Percentiles rank a stretch among this genome's conserved stretches.
Conservation (phyloP, 371 early-diverging fungal species). For the Mortierella sp. region DNA sequence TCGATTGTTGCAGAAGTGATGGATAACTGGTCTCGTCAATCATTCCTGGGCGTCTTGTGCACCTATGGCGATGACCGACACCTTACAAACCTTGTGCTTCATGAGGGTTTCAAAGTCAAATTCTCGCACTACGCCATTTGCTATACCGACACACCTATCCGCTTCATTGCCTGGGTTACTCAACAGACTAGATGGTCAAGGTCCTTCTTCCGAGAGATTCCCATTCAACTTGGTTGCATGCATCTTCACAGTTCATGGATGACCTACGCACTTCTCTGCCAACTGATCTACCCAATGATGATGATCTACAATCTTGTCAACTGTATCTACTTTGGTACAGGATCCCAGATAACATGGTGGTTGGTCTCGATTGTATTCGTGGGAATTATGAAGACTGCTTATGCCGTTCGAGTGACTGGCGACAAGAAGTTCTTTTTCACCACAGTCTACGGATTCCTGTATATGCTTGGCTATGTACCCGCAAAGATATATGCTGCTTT, state of each 20-base stretch:
- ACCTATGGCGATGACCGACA: constrained; percentile 82
- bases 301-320: constrained; percentile 68
- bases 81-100: constrained; percentile 70
- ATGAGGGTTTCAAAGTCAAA: constrained; percentile 66
- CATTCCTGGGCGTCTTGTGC: constrained; percentile 73
- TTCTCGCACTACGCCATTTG: constrained; percentile 75
- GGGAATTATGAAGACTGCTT: constrained; percentile 65
- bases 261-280: constrained; percentile 74
- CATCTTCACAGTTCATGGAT: constrained; percentile 77
- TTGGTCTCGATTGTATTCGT: constrained; percentile 63
- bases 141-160: constrained; percentile 73
- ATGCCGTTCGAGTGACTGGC: constrained; percentile 59
- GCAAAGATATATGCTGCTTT: constrained; percentile 72
- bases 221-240: constrained; percentile 67
- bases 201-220: constrained; percentile 75
- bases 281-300: constrained; percentile 76
- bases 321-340: constrained; percentile 52
- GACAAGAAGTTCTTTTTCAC: constrained; percentile 65
- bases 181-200: constrained; percentile 83
- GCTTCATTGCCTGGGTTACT: constrained; percentile 75
- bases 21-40: constrained; percentile 71
- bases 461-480: constrained; percentile 70
- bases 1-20: constrained; percentile 64
- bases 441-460: constrained; percentile 67
- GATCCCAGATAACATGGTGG: constrained; percentile 61